phyloP scores from a whole-genome alignment of 768 basidiomycete species.

The Tremella yokohamensis region DNA sequence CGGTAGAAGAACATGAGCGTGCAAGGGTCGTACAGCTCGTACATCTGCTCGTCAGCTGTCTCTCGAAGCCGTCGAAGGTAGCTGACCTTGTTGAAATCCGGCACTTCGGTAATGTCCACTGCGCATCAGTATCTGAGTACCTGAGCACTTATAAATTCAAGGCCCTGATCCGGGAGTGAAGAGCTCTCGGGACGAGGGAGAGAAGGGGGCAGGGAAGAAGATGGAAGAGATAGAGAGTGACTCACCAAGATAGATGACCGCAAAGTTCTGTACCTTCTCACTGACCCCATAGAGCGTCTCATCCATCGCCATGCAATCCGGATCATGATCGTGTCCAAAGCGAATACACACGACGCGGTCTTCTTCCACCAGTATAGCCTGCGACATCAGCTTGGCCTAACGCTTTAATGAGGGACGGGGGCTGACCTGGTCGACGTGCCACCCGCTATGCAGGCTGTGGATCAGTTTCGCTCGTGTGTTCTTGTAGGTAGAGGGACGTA shows the following conservation, averaged over 20 bases:
- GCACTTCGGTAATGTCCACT: conserved; percentile 91
- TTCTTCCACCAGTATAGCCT: conserved; percentile 97
- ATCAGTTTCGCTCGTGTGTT: conserved; percentile 10
- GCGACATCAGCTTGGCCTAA: neutral
- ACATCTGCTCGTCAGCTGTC: conserved; percentile 65
- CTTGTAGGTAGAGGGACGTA: conserved; percentile 18
- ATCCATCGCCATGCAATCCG: conserved; percentile 98
- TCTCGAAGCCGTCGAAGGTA: conserved; percentile 1
- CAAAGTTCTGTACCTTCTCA: conserved; percentile 97
- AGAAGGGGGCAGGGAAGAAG: neutral
- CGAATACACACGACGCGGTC: conserved; percentile 90
- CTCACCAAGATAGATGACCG: conserved; percentile 77
- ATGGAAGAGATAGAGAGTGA: neutral
- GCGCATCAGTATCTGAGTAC: conserved; percentile 18
- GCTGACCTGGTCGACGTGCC: conserved; percentile 81
- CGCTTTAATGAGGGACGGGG: neutral
- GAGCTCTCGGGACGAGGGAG: neutral
- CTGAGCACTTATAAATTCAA: too few relatives aligned
- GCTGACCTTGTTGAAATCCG: conserved; percentile 96
- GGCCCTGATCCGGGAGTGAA: too few relatives aligned
- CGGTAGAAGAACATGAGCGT: conserved; percentile 98
- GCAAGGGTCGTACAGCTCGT: conserved; percentile 94
- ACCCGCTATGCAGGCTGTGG: conserved; percentile 55
- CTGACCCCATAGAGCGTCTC: conserved; percentile 87
- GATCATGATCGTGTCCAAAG: conserved; percentile 91